These are phyloP conservation scores for Aegilops umbellulata DNA, from an alignment of 176 grass and related monocot species.

Conservation along the genomic window DNA sequence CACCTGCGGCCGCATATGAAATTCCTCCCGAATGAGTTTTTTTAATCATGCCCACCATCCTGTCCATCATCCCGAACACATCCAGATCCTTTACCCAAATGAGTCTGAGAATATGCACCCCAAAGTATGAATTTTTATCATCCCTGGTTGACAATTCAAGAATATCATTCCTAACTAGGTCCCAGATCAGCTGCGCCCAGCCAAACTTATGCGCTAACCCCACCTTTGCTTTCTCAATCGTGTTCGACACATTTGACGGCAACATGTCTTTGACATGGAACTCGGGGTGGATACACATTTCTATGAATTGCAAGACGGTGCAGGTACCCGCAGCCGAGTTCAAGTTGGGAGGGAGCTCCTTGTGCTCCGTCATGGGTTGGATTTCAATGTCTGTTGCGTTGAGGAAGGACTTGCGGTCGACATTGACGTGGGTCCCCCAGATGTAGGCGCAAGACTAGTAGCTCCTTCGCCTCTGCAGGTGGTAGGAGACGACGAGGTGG, in stretches of 20 bases:
- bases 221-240: too few species aligned
- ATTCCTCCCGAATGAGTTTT: too few species aligned
- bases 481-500: constrained; percentile 60
- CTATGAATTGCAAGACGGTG: constrained; percentile 51
- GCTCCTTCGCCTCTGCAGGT: constrained; percentile 3
- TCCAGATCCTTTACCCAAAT: too few species aligned
- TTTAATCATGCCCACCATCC: too few species aligned
- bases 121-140: too few species aligned
- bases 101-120: too few species aligned
- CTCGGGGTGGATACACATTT: constrained; percentile 33
- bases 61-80: too few species aligned
- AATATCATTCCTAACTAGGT: too few species aligned
- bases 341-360: constrained; percentile 17
- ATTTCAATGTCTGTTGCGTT: constrained; percentile 39
- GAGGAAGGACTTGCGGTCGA: constrained; percentile 47
- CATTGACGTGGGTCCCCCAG: constrained; percentile 31
- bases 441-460: constrained; percentile 42
- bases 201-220: too few species aligned
- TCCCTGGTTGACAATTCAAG: too few species aligned
- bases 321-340: constrained; percentile 23
- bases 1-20: too few species aligned
- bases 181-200: too few species aligned
- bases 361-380: constrained; percentile 35
- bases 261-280: constrained; percentile 69
- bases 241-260: constrained; percentile 11